phyloP scores from a whole-genome alignment of 108 stramenopile genomes.

The Cyclotella choctawhatcheeana region DNA sequence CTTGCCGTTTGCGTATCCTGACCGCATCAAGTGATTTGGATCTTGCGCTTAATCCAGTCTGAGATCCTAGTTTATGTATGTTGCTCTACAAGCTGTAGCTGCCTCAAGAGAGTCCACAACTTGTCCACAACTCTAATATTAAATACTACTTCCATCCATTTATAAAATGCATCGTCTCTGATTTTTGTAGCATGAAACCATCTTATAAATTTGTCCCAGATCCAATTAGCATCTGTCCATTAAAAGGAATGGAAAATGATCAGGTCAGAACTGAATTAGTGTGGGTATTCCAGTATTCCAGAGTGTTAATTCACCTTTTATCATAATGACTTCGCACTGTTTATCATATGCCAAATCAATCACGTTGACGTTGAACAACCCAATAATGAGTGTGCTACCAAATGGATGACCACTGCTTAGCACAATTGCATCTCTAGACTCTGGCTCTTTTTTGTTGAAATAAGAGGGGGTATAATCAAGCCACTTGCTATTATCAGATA shows the following conservation, averaged over 20 bases:
- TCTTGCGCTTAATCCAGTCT: not conserved
- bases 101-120: not conserved
- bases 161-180: not conserved
- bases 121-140: not conserved
- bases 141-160: not conserved
- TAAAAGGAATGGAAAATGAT: too few species aligned
- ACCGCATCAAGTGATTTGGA: not conserved
- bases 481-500: too few species aligned
- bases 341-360: constrained; percentile 9
- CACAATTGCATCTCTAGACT: not conserved
- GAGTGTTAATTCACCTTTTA: too few species aligned
- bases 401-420: not conserved
- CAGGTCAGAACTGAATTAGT: too few species aligned
- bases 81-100: not conserved
- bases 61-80: not conserved
- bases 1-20: not conserved
- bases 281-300: too few species aligned
- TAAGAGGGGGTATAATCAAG: too few species aligned
- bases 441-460: too few species aligned
- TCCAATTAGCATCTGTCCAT: constrained; percentile 8
- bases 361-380: not conserved
- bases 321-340: not conserved
- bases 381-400: not conserved
- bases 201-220: not conserved
- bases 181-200: not conserved